Evolutionary conservation across 2,329 filamentous ascomycete genomes (phyloP).

Genomic region (Fusarium oligoseptatum): DNA sequence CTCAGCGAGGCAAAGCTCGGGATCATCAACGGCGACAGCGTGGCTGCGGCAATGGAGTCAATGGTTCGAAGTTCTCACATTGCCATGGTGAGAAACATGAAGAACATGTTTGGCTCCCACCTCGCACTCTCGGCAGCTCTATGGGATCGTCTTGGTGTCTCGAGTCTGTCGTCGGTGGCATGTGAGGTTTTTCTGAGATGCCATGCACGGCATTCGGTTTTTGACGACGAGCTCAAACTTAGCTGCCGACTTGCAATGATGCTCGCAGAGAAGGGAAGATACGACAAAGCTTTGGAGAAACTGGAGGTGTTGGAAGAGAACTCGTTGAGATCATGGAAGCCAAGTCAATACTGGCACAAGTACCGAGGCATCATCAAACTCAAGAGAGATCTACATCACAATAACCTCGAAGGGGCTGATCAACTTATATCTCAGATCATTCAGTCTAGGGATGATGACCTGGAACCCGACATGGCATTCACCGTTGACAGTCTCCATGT

Average conservation of each 20-base stretch:
- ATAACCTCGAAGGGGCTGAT: constrained; percentile 65
- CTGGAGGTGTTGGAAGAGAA: constrained; percentile 67
- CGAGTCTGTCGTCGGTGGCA: constrained; percentile 67
- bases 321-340: constrained; percentile 78
- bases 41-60: constrained; percentile 76
- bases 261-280: constrained; percentile 75
- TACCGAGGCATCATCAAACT: constrained; percentile 77
- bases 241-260: constrained; percentile 75
- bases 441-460: constrained; percentile 63
- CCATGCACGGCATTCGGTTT: constrained; percentile 68
- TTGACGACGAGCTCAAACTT: constrained; percentile 85
- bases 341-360: constrained; percentile 79
- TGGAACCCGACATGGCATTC: constrained; percentile 66
- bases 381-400: constrained; percentile 70
- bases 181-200: constrained; percentile 83
- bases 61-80: constrained; percentile 87
- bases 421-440: constrained; percentile 65
- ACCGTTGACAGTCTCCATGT: constrained; percentile 66
- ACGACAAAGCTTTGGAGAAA: constrained; percentile 71
- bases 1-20: constrained; percentile 87
- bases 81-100: constrained; percentile 81
- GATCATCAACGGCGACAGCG: constrained; percentile 77
- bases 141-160: constrained; percentile 80
- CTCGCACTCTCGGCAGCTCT: constrained; percentile 79
- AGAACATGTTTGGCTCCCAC: constrained; percentile 79